Base-by-base conservation (phyloP, 1,284 basidiomycete genomes). In the Amylostereum areolatum region DNA sequence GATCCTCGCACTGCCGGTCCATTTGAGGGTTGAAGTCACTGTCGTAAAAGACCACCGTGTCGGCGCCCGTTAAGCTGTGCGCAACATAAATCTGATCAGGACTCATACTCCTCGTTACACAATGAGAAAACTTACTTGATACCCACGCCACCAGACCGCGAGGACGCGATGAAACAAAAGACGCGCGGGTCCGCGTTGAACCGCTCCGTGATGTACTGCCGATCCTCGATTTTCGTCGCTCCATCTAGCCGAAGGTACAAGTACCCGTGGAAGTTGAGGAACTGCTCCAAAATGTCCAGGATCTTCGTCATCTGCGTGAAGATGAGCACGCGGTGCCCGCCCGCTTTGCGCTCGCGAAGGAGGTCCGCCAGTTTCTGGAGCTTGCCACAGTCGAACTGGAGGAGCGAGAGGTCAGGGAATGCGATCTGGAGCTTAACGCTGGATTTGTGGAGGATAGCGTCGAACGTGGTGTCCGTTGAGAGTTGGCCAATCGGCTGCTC, bases 281-380 rank as follows among this genome's bases (percentile, higher is more conserved):
- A 97, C 34, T 86, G 85, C 64, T 98, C 96, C 45, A 98, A 76
- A 49, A 98, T 95, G 66, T 98, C 95, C 48, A 98, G 75, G 34
- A 98, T 89, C 51, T 81, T 79, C 25, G 95, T 97, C 95, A 98
- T 98, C 62, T 98, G 95, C 0, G 95, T 98, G 66, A 98, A 98
- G 59, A 98, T 96, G 44, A 98, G 75, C 25, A 92, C 80, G 1
- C 95, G 87, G 63, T 97, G 94, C 0, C 92, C 92, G 2, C 82
- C 91, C 0, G 81, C 81, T 62, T 95, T 93, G 63, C 85, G 87
- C 61, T 90, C 82, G 25, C 92, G 83, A 40, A 98, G 76, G 31
- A 98, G 75, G 27, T 73, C 70, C 31, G 85, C 81, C 3, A 98
- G 80, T 55, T 87, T 80, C 62, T 97, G 95, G 12, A 98, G 77